Percentiles rank a stretch among this genome's conserved stretches.
phyloP scores from a whole-genome alignment of 768 basidiomycete genomes.

The Lactarius akahatsu region DNA sequence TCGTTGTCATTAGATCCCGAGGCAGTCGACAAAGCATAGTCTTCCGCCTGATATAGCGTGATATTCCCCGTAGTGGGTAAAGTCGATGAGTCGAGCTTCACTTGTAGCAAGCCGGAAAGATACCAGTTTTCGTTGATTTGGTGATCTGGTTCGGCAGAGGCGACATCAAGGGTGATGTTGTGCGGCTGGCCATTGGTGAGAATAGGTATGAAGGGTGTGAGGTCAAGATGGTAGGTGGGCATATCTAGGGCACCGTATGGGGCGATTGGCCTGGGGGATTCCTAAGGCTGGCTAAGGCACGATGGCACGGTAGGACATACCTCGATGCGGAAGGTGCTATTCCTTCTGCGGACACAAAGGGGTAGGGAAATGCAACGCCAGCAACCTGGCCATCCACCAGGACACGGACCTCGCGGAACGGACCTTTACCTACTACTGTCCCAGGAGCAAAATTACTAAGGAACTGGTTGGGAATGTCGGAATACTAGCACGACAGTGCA shows the following conservation, averaged over 20 bases:
- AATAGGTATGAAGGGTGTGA: too few relatives aligned
- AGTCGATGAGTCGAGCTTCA: too few relatives aligned
- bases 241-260: too few relatives aligned
- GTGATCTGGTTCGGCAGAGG: too few relatives aligned
- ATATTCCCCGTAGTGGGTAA: conserved; percentile 74
- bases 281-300: neutral
- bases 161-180: too few relatives aligned
- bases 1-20: too few relatives aligned
- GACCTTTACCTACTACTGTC: conserved; percentile 47
- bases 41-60: conserved; percentile 54
- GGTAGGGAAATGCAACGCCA: conserved; percentile 57
- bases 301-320: conserved; percentile 35
- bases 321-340: conserved; percentile 67
- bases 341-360: neutral
- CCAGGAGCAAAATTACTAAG: conserved; percentile 51
- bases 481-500: conserved; percentile 48
- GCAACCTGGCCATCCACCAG: conserved; percentile 58
- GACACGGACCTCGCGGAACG: conserved; percentile 62
- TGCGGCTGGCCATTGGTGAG: too few relatives aligned
- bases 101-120: too few relatives aligned
- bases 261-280: conserved; percentile 34
- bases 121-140: too few relatives aligned
- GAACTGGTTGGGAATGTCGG: conserved; percentile 62
- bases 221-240: too few relatives aligned
- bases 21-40: conserved; percentile 48